Conservation (phyloP, 2,329 filamentous ascomycete species). For the Monosporascus sp. region DNA sequence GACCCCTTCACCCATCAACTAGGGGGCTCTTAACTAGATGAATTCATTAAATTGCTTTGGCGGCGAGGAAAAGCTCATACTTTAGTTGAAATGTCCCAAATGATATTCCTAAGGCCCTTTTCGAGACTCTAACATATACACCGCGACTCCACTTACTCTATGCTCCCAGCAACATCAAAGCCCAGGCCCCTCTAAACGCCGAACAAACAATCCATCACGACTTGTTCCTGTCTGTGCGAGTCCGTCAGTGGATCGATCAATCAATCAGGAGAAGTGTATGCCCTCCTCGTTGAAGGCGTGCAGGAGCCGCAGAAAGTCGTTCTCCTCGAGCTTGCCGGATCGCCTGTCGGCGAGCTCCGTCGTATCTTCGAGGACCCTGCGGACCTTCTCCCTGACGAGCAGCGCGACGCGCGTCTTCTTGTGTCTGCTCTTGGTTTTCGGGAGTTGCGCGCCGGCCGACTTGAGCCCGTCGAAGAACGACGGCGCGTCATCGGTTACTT, state of each 20-base stretch:
- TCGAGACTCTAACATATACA: background rate
- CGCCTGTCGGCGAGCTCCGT: slow-evolving; percentile 78
- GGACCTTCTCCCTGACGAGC: slow-evolving; percentile 80
- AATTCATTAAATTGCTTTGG: background rate
- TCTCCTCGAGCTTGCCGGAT: slow-evolving; percentile 83
- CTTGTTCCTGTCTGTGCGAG: background rate
- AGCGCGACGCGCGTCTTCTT: slow-evolving; percentile 75
- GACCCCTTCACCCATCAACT: too few relatives aligned
- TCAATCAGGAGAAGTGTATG: slow-evolving; percentile 78
- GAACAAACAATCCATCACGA: background rate
- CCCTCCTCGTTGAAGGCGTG: slow-evolving; percentile 84
- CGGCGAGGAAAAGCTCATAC: background rate
- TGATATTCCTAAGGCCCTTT: background rate
- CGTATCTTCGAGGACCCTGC: slow-evolving; percentile 74
- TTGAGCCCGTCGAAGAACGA: slow-evolving; percentile 73
- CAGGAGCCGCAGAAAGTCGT: slow-evolving; percentile 79
- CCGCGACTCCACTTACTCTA: background rate
- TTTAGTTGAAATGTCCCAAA: background rate
- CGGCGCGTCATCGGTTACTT: slow-evolving; percentile 62
- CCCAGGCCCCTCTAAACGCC: background rate
- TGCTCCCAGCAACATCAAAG: background rate
- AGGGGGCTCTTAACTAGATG: background rate
- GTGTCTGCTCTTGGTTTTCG: slow-evolving; percentile 62
- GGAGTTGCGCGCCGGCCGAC: slow-evolving; percentile 29
- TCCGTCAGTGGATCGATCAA: background rate